Percentiles rank a stretch among this genome's conserved stretches.
These are phyloP conservation scores for Talaromyces proteolyticus DNA, from an alignment of 495 filamentous ascomycete species.

Conservation along the genomic window DNA sequence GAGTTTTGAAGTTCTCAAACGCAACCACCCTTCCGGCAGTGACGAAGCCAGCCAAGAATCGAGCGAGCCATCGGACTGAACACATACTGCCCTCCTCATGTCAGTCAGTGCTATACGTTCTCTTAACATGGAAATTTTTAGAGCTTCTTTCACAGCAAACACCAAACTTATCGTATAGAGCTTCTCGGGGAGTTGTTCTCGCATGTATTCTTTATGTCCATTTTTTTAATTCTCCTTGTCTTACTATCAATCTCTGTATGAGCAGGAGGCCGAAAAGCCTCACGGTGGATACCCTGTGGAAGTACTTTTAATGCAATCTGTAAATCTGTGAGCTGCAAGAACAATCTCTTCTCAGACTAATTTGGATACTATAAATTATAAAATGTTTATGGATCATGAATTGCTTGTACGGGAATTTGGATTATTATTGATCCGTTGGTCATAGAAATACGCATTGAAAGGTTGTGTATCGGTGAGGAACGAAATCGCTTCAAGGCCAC, in stretches of 20 bases:
- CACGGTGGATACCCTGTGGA: neutral
- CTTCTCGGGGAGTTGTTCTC: neutral
- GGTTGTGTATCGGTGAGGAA: too few relatives aligned
- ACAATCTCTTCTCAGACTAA: neutral
- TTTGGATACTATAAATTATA: too few relatives aligned
- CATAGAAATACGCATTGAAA: too few relatives aligned
- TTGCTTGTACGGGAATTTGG: too few relatives aligned
- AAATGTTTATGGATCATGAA: too few relatives aligned
- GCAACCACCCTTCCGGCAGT: slow-evolving; percentile 18
- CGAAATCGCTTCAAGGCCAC: too few relatives aligned
- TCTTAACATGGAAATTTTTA: too few relatives aligned
- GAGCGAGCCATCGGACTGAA: neutral
- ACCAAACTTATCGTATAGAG: too few relatives aligned
- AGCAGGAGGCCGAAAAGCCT: neutral
- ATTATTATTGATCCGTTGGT: too few relatives aligned
- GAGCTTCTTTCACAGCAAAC: neutral
- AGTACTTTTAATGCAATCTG: neutral
- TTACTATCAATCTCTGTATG: neutral
- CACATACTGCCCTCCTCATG: too few relatives aligned
- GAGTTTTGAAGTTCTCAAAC: slow-evolving; percentile 55
- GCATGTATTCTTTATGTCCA: neutral
- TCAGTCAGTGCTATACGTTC: too few relatives aligned
- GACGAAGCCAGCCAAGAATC: slow-evolving; percentile 12
- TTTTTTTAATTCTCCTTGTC: neutral
- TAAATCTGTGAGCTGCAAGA: too few relatives aligned